Conservation (phyloP, 148 eudicot species). For the Polygonum aviculare region DNA sequence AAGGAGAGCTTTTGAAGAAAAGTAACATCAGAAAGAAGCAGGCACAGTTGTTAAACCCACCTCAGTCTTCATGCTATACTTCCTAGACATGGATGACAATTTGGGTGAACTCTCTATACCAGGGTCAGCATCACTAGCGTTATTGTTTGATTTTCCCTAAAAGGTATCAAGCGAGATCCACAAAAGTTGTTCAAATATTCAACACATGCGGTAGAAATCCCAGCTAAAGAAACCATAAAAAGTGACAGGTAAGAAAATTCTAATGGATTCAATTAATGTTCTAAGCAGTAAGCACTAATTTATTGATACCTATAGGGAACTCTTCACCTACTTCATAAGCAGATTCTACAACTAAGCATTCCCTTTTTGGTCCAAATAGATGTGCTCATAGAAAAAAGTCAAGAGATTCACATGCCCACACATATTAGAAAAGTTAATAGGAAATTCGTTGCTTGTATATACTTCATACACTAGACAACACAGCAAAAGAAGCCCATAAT, state of each 20-base stretch:
- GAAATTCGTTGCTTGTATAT: not conserved
- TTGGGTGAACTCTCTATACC: conserved; percentile 32
- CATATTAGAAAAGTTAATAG: not conserved
- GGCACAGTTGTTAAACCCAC: conserved; percentile 22
- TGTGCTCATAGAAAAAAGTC: not conserved
- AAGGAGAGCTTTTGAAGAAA: not conserved
- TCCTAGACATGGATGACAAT: conserved; percentile 14
- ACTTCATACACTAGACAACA: not conserved
- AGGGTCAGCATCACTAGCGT: conserved; percentile 23
- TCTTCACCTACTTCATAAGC: not conserved
- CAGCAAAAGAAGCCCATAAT: not conserved
- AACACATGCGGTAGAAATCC: not conserved
- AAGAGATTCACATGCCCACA: not conserved
- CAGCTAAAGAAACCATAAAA: not conserved
- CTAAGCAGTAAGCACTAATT: not conserved
- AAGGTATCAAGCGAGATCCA: not conserved
- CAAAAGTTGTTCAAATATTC: not conserved
- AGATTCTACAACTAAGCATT: not conserved
- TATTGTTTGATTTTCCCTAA: conserved; percentile 25
- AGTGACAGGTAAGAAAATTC: not conserved
- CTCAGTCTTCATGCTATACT: conserved; percentile 41
- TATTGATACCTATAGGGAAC: not conserved
- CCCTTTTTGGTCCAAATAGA: not conserved
- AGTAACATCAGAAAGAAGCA: not conserved
- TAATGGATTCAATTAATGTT: not conserved